These are phyloP conservation scores for barley (Hordeum vulgare) DNA, from an alignment of 176 grass and related monocot species.

Conservation along the genomic window MorexV3_pseudomolecules_assembly NC_058522.1:559821193-559821692, in stretches of 20 bases:
- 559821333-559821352: not conserved
- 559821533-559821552: no score
- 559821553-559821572: no score
- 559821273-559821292: conserved; percentile 13
- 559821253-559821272: not conserved
- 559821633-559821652: not conserved
- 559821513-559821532: no score
- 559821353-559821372: conserved; percentile 18
- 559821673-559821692: not conserved
- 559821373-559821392: not conserved
- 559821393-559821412: not conserved
- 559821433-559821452: not conserved
- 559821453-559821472: not conserved
- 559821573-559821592: no score
- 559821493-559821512: no score
- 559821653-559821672: not conserved
- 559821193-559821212: no score
- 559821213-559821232: no score
- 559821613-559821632: not conserved
- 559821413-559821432: not conserved
- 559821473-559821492: no score
- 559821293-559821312: conserved; percentile 23
- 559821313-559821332: not conserved
- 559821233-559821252: not conserved
- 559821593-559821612: no score